Evolutionary conservation across 192 early-diverging fungal genomes (phyloP).

Genomic region (Backusella macrospora): DNA sequence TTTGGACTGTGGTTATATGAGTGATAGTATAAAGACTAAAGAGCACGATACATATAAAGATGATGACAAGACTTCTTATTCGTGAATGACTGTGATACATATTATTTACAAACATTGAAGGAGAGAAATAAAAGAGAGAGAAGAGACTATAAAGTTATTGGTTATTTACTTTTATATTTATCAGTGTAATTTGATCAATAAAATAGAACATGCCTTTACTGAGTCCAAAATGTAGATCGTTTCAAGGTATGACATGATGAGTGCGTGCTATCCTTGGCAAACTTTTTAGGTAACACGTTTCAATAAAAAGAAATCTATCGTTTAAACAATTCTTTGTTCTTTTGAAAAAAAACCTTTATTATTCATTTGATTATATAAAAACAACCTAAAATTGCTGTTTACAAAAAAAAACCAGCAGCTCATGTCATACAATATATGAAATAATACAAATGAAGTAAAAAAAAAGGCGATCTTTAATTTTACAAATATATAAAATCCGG

Average conservation of each 20-base stretch:
- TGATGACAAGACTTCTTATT: background rate
- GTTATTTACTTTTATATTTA: too few relatives aligned
- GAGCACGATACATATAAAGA: background rate
- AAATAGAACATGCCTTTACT: background rate
- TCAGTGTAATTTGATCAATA: too few relatives aligned
- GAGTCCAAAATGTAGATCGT: conserved; percentile 10
- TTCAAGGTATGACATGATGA: conserved; percentile 14
- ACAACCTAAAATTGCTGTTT: background rate
- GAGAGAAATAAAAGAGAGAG: background rate
- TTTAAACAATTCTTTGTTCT: background rate
- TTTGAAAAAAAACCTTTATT: background rate
- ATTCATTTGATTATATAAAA: background rate
- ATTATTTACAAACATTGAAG: conserved; percentile 8
- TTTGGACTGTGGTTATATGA: background rate
- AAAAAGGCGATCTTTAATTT: background rate
- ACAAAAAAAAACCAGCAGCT: background rate
- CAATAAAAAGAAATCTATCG: background rate
- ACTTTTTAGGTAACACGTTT: background rate
- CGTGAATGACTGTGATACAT: background rate
- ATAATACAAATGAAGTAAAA: background rate
- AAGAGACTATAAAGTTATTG: background rate
- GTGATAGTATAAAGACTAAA: background rate
- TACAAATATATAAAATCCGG: too few relatives aligned
- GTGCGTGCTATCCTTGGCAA: conserved; percentile 8
- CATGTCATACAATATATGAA: background rate